Evolutionary conservation across 2,329 filamentous ascomycete species (phyloP), one percentile per base, ranked within the genome.

Genomic region (Epichloe sibirici): DNA sequence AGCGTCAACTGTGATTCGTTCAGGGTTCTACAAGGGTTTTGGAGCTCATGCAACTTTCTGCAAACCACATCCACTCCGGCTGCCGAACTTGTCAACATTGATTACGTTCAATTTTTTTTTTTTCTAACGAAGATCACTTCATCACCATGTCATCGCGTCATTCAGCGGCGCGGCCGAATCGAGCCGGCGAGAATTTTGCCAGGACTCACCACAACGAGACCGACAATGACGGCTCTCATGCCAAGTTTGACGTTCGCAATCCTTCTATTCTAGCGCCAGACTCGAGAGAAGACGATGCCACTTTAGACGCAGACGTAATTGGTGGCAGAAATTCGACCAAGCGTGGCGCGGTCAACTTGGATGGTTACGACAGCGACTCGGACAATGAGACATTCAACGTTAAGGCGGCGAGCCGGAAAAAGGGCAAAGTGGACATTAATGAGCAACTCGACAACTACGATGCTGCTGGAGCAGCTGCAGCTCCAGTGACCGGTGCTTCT

Each of bases 321-420:
- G 90, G 90, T 15, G 86, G 84, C 2, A 77, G 81, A 17, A 81
- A 81, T 1, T 81, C 83, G 9, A 88, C 89, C 0, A 95, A 95
- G 67, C 88, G 93, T 57, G 91, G 91, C 59, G 93, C 91, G 0
- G 88, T 98, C 52, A 96, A 97, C 63, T 82, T 98, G 42, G 93
- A 97, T 63, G 93, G 93, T 49, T 98, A 97, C 71, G 91, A 97
- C 60, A 93, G 86, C 9, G 93, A 98, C 69, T 95, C 91, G 2
- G 81, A 86, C 50, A 91, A 94, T 58, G 93, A 97, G 64, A 90
- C 87, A 45, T 94, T 95, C 66, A 81, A 93, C 59, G 79, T 78
- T 35, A 80, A 87, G 49, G 85, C 86, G 5, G 81, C 83, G 54
- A 77, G 77, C 52, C 78, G 76, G 57, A 72, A 69, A 51, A 74